Percentiles rank a stretch among this genome's conserved stretches.
These are phyloP conservation scores for Blastomyces emzantsi DNA, from an alignment of 2,329 filamentous ascomycete genomes.

Conservation along the genomic window DNA sequence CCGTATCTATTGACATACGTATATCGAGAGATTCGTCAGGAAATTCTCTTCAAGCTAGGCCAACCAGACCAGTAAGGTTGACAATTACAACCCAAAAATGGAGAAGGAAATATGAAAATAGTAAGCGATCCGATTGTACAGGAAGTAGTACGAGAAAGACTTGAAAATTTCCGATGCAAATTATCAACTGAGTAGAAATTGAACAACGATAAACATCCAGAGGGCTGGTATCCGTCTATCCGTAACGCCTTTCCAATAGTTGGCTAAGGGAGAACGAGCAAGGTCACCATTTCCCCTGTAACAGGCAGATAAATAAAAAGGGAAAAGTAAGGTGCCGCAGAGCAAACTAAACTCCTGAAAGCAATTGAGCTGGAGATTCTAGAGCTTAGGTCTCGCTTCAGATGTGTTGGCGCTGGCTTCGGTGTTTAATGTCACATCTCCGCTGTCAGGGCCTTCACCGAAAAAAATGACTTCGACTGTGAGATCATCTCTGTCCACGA, in stretches of 20 bases:
- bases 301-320: not conserved
- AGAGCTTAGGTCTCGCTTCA: conserved; percentile 43
- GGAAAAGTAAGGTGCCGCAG: not conserved
- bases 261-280: not conserved
- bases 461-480: conserved; percentile 99
- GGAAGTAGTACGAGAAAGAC: no score
- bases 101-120: not conserved
- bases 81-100: not conserved
- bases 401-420: conserved; percentile 64
- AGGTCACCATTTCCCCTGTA: not conserved
- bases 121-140: not conserved
- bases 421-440: conserved; percentile 71
- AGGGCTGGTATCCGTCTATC: conserved; percentile 2
- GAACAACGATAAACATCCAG: not conserved
- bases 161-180: not conserved
- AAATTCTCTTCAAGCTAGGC: not conserved
- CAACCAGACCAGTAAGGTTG: not conserved
- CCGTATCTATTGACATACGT: not conserved
- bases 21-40: not conserved
- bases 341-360: not conserved
- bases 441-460: conserved; percentile 65
- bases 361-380: conserved; percentile 10
- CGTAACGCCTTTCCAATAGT: conserved; percentile 1
- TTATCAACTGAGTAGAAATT: not conserved
- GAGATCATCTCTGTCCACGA: conserved; percentile 65